phyloP scores from a whole-genome alignment of 495 filamentous ascomycete genomes.

The Talaromyces trachyspermus region DNA sequence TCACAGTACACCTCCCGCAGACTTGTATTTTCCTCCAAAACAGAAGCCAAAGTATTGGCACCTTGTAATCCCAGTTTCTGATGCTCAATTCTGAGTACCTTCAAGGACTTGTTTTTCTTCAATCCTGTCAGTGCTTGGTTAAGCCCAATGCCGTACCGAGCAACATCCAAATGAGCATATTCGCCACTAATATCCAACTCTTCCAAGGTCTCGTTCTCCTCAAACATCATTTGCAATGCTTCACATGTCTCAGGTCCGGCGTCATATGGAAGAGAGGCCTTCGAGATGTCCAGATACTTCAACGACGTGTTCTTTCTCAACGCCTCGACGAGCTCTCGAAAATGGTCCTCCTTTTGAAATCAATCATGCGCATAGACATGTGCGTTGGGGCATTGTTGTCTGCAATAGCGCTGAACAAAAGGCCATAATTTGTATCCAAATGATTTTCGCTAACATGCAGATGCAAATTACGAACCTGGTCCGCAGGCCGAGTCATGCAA shows the following conservation, averaged over 20 bases:
- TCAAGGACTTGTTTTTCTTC: constrained; percentile 65
- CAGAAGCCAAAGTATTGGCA: constrained; percentile 69
- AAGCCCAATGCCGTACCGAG: constrained; percentile 74
- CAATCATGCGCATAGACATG: constrained; percentile 77
- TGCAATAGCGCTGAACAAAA: constrained; percentile 62
- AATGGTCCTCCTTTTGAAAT: constrained; percentile 74
- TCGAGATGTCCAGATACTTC: constrained; percentile 76
- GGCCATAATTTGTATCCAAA: constrained; percentile 62
- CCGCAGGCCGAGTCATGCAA: constrained; percentile 52
- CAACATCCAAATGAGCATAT: constrained; percentile 78
- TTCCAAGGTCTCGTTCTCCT: constrained; percentile 66
- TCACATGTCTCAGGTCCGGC: constrained; percentile 66
- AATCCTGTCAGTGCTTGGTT: constrained; percentile 71
- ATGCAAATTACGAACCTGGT: constrained; percentile 58
- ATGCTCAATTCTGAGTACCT: constrained; percentile 68
- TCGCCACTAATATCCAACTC: constrained; percentile 86
- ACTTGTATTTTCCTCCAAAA: constrained; percentile 57
- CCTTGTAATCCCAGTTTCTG: constrained; percentile 59
- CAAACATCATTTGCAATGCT: constrained; percentile 67
- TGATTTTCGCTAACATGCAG: constrained; percentile 76
- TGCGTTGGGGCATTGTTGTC: constrained; percentile 58
- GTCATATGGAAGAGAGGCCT: constrained; percentile 76
- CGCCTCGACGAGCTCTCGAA: constrained; percentile 64
- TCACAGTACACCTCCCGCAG: constrained; percentile 68
- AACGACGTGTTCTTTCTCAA: constrained; percentile 67